Conservation (phyloP, 371 early-diverging fungal species). For the Actinomucor elegans region DNA sequence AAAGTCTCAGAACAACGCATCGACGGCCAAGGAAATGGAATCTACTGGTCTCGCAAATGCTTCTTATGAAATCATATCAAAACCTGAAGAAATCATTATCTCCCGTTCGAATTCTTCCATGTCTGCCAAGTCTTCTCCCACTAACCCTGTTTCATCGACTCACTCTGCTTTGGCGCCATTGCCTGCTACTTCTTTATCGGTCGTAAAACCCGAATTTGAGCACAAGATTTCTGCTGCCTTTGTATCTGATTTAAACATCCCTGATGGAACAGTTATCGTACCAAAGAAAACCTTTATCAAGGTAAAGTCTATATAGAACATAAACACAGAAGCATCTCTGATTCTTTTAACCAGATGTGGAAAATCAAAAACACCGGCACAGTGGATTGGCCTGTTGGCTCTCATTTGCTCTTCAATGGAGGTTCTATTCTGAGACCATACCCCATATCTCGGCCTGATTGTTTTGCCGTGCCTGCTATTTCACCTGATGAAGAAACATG, state of each 20-base stretch:
- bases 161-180: neutral
- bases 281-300: slow-evolving; percentile 26
- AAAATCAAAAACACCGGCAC: slow-evolving; percentile 66
- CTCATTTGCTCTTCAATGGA: slow-evolving; percentile 54
- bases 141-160: neutral
- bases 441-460: slow-evolving; percentile 21
- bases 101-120: neutral
- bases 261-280: slow-evolving; percentile 59
- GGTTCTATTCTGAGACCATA: slow-evolving; percentile 47
- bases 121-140: neutral
- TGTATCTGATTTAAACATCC: slow-evolving; percentile 68
- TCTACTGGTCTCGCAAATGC: too few relatives aligned
- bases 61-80: neutral
- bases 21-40: neutral
- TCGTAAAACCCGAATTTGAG: neutral
- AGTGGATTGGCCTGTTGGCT: slow-evolving; percentile 62
- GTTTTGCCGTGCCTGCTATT: slow-evolving; percentile 47
- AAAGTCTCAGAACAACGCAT: neutral
- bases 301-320: slow-evolving; percentile 21
- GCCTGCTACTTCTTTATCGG: neutral
- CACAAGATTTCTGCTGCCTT: slow-evolving; percentile 52
- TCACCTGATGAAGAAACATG: slow-evolving; percentile 52
- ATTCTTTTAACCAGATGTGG: slow-evolving; percentile 75
- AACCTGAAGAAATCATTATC: neutral
- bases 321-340: too few relatives aligned